Conservation (phyloP, 495 filamentous ascomycete species). For the Neurospora hispaniola region DNA sequence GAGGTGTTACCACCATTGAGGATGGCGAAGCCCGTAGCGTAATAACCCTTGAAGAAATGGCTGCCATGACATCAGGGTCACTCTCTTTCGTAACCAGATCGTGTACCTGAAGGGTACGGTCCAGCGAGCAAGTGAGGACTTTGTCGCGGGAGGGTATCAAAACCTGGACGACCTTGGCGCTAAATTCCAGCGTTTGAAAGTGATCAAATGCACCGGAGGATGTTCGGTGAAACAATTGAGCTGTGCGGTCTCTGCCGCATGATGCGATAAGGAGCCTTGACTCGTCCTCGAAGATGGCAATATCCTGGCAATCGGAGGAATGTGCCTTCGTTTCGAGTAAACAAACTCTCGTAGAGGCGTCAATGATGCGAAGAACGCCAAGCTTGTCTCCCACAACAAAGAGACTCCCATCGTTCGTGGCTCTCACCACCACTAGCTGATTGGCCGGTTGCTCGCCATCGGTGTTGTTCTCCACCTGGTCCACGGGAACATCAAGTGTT, state of each 20-base stretch:
- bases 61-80: constrained; percentile 58
- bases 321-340: constrained; percentile 70
- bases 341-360: constrained; percentile 38
- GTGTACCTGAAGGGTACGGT: constrained; percentile 72
- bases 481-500: constrained; percentile 56
- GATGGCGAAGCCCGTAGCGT: constrained; percentile 76
- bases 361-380: constrained; percentile 59
- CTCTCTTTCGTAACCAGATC: constrained; percentile 65
- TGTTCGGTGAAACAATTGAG: constrained; percentile 68
- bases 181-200: constrained; percentile 41
- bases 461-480: constrained; percentile 46
- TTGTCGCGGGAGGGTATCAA: constrained; percentile 41
- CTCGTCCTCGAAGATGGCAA: constrained; percentile 52
- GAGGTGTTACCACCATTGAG: constrained; percentile 60
- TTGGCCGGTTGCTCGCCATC: constrained; percentile 49
- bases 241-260: constrained; percentile 76
- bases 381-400: constrained; percentile 77
- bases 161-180: constrained; percentile 37
- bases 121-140: constrained; percentile 77
- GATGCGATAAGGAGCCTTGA: constrained; percentile 56
- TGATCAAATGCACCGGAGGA: constrained; percentile 36
- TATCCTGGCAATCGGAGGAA: constrained; percentile 72
- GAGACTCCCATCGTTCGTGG: constrained; percentile 46
- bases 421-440: constrained; percentile 61
- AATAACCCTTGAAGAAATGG: constrained; percentile 62